Percentiles rank a stretch among this genome's conserved stretches.
Conservation (phyloP, 768 basidiomycete species). For the Hydnomerulius pinastri region DNA sequence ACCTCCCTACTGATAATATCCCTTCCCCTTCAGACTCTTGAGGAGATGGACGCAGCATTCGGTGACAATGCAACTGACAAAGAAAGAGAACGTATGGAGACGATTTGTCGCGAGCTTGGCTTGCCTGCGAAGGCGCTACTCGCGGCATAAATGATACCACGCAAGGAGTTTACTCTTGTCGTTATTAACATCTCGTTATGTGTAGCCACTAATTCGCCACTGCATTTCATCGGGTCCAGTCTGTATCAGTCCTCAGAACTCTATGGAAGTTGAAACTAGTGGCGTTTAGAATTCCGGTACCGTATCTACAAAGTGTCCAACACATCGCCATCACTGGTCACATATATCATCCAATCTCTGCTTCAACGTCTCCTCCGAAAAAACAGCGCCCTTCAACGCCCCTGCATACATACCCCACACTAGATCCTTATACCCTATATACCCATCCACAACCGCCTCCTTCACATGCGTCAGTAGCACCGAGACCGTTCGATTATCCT, state of each 20-base stretch:
- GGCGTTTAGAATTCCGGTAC: too few relatives aligned
- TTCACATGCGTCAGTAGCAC: conserved; percentile 78
- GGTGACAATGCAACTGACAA: conserved; percentile 29
- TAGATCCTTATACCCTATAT: conserved; percentile 70
- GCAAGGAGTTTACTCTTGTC: too few relatives aligned
- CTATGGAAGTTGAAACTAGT: too few relatives aligned
- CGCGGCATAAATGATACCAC: conserved; percentile 17
- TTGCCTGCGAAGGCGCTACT: conserved; percentile 27
- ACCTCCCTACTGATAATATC: neutral
- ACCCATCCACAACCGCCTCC: conserved; percentile 74
- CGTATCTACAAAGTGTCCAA: too few relatives aligned
- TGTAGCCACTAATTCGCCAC: too few relatives aligned
- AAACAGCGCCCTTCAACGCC: conserved; percentile 32
- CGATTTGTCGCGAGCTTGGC: conserved; percentile 30
- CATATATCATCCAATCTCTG: conserved; percentile 41
- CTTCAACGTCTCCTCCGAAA: conserved; percentile 40
- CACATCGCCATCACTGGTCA: conserved; percentile 23
- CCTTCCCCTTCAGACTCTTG: conserved; percentile 26
- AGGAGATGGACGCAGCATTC: conserved; percentile 36
- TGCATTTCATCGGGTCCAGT: too few relatives aligned
- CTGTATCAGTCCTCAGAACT: too few relatives aligned
- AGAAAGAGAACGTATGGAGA: conserved; percentile 27
- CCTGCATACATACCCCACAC: conserved; percentile 51
- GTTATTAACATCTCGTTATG: too few relatives aligned
- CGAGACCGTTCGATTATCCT: conserved; percentile 73